A percentile compares a stretch with the other conserved stretches of the same genome.
phyloP scores from a whole-genome alignment of 305 asterid species.

The Lippia alba region DNA sequence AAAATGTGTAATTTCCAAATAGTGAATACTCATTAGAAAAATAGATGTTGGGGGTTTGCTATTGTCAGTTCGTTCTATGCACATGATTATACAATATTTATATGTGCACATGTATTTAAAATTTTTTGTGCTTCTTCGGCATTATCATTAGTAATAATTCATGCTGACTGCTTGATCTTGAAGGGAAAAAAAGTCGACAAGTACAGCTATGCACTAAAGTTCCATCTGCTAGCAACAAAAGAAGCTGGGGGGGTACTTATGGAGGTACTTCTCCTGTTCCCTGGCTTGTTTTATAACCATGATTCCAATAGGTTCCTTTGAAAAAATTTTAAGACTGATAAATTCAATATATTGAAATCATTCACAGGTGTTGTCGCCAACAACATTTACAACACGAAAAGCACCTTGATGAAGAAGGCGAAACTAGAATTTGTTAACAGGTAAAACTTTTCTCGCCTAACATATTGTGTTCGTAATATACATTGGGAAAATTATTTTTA shows the following conservation, averaged over 20 bases:
- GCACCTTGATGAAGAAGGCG: constrained; percentile 90
- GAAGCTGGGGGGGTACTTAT: constrained; percentile 47
- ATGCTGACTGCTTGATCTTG: constrained; percentile 38
- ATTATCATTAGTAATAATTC: background rate
- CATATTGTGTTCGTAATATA: background rate
- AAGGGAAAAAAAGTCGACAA: constrained; percentile 83
- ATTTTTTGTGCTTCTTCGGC: background rate
- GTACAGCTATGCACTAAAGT: constrained; percentile 74
- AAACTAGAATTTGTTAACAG: constrained; percentile 80
- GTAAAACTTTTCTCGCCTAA: constrained; percentile 38
- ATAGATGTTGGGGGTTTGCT: too few species aligned
- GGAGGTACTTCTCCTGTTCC: constrained; percentile 63
- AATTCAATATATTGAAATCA: constrained; percentile 22
- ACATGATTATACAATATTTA: background rate
- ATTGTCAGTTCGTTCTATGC: too few species aligned
- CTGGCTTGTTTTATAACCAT: constrained; percentile 26
- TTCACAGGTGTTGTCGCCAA: constrained; percentile 47
- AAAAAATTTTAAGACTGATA: constrained; percentile 25
- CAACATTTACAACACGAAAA: constrained; percentile 72
- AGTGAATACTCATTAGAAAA: too few species aligned
- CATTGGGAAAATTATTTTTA: background rate
- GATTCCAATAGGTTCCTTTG: constrained; percentile 12
- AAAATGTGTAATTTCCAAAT: too few species aligned
- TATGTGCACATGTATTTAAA: too few species aligned
- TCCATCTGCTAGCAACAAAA: constrained; percentile 85